phyloP scores from a whole-genome alignment of 371 early-diverging fungal genomes.

The Actinomortierella wolfii region DNA sequence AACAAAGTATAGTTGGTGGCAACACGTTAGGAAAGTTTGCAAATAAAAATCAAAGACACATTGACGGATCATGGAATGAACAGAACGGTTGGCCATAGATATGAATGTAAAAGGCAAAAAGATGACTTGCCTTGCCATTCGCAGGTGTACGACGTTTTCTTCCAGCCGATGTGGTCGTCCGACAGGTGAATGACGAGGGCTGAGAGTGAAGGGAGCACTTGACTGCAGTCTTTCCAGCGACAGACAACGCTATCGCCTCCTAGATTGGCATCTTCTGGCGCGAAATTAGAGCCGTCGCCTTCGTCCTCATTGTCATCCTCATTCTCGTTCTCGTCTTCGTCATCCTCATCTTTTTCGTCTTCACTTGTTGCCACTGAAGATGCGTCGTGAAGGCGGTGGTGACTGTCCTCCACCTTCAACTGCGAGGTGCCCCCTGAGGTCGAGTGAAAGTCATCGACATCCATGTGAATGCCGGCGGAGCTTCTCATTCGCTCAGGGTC shows the following conservation, averaged over 20 bases:
- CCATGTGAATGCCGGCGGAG: no score
- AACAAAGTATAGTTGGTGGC: no score
- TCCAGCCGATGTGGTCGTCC: constrained; percentile 72
- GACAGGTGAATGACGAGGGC: constrained; percentile 60
- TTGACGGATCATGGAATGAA: no score
- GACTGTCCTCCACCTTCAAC: no score
- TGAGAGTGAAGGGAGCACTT: constrained; percentile 47
- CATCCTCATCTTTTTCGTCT: background rate
- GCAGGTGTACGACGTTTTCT: constrained; percentile 64
- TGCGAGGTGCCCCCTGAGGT: no score
- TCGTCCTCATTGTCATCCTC: constrained; percentile 4
- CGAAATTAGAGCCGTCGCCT: background rate
- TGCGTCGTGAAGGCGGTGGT: background rate
- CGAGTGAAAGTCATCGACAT: no score
- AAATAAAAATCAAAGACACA: no score
- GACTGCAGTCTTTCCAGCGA: constrained; percentile 57
- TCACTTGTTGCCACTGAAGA: background rate
- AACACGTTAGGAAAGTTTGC: no score
- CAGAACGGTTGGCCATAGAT: no score
- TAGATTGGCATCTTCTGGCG: background rate
- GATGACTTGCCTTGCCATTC: constrained; percentile 54
- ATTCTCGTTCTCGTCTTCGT: background rate
- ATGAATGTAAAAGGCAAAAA: background rate
- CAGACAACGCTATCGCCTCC: constrained; percentile 32
- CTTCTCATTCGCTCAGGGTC: no score